These are phyloP conservation scores for Amanita pallidorosea DNA, from an alignment of 768 basidiomycete species.

Conservation along the genomic window DNA sequence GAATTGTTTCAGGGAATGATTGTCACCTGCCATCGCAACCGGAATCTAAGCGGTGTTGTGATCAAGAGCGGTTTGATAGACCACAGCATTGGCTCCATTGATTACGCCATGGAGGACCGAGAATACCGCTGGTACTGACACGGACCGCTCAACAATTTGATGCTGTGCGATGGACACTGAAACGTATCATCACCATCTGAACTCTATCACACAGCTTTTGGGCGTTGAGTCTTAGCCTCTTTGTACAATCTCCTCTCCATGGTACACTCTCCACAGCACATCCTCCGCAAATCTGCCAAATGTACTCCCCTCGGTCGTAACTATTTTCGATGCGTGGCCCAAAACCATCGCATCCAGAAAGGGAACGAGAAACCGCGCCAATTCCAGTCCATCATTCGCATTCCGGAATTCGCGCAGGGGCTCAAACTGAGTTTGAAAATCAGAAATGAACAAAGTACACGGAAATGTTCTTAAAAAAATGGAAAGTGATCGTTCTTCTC, in stretches of 20 bases:
- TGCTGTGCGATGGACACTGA: neutral
- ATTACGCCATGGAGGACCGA: neutral
- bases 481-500: slow-evolving; percentile 28
- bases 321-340: slow-evolving; percentile 42
- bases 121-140: neutral
- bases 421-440: slow-evolving; percentile 28
- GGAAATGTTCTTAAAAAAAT: slow-evolving; percentile 47
- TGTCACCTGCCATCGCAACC: slow-evolving; percentile 5
- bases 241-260: slow-evolving; percentile 38
- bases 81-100: neutral
- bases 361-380: slow-evolving; percentile 37
- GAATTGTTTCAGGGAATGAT: slow-evolving; percentile 2
- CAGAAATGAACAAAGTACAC: slow-evolving; percentile 46
- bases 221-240: slow-evolving; percentile 24
- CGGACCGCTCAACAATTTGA: too few species aligned
- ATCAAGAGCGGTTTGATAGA: slow-evolving; percentile 6
- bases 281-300: slow-evolving; percentile 63
- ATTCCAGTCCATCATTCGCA: slow-evolving; percentile 33
- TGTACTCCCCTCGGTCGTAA: slow-evolving; percentile 67
- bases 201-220: slow-evolving; percentile 6
- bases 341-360: slow-evolving; percentile 67
- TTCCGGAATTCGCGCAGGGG: slow-evolving; percentile 27
- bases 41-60: slow-evolving; percentile 1
- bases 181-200: neutral
- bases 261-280: slow-evolving; percentile 54